These are phyloP conservation scores for Hypoxylon intermedium DNA, from an alignment of 495 filamentous ascomycete genomes.

Conservation along the genomic window DNA sequence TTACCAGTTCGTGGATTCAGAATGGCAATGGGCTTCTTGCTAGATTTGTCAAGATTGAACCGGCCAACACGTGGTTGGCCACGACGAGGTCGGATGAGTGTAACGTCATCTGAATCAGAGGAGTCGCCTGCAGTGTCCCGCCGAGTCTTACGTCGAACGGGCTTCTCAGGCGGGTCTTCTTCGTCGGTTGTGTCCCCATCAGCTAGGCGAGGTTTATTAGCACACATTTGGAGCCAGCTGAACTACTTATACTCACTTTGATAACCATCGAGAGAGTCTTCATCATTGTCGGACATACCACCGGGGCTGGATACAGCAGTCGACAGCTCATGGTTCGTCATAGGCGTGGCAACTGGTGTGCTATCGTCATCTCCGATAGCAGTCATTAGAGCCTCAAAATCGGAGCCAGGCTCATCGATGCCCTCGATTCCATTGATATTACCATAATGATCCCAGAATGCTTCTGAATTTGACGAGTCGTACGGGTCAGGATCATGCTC, in stretches of 20 bases:
- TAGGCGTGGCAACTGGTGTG: slow-evolving; percentile 49
- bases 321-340: slow-evolving; percentile 60
- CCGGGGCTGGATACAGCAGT: slow-evolving; percentile 50
- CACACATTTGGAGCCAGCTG: slow-evolving; percentile 36
- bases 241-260: slow-evolving; percentile 66
- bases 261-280: slow-evolving; percentile 71
- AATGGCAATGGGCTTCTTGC: slow-evolving; percentile 75
- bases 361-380: slow-evolving; percentile 37
- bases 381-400: slow-evolving; percentile 43
- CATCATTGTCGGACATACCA: slow-evolving; percentile 58
- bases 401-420: slow-evolving; percentile 33
- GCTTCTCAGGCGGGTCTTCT: slow-evolving; percentile 70
- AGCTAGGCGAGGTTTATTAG: slow-evolving; percentile 67
- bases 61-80: slow-evolving; percentile 58
- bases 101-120: slow-evolving; percentile 53
- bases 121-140: slow-evolving; percentile 45
- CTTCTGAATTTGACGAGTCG: slow-evolving; percentile 53
- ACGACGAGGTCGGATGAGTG: slow-evolving; percentile 47
- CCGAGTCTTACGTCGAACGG: slow-evolving; percentile 63
- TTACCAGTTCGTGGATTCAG: slow-evolving; percentile 73
- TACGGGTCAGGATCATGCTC: slow-evolving; percentile 66
- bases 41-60: slow-evolving; percentile 62
- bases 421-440: slow-evolving; percentile 27
- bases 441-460: slow-evolving; percentile 55
- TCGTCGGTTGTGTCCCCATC: slow-evolving; percentile 84